These are phyloP conservation scores for Aspergillus coremiiformis DNA, from an alignment of 495 filamentous ascomycete genomes.

Conservation along the genomic window DNA sequence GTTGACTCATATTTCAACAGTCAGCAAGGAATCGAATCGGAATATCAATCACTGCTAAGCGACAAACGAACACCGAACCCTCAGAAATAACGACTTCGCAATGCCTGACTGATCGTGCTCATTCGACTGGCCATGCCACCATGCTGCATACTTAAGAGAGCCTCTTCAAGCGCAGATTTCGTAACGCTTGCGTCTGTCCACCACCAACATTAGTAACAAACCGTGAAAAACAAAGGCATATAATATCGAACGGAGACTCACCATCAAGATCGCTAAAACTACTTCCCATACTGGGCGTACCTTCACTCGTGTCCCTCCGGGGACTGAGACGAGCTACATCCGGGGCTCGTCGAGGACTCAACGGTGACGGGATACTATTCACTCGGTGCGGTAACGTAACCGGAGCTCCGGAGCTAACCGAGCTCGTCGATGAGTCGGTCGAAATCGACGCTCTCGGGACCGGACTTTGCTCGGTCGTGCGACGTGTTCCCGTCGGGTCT, in stretches of 20 bases:
- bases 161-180: slow-evolving; percentile 88
- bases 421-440: slow-evolving; percentile 56
- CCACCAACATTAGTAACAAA: slow-evolving; percentile 4
- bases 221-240: background rate
- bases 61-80: too few species aligned
- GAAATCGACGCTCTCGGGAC: slow-evolving; percentile 37
- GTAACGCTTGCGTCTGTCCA: slow-evolving; percentile 80
- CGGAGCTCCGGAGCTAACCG: slow-evolving; percentile 40
- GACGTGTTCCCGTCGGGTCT: slow-evolving; percentile 33
- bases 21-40: too few species aligned
- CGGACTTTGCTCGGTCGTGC: slow-evolving; percentile 20
- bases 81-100: slow-evolving; percentile 45
- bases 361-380: slow-evolving; percentile 18
- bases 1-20: too few species aligned
- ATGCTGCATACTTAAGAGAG: slow-evolving; percentile 85
- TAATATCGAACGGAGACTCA: slow-evolving; percentile 30
- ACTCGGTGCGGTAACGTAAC: slow-evolving; percentile 15
- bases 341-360: slow-evolving; percentile 49
- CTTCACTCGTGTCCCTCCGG: slow-evolving; percentile 66
- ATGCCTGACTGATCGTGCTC: slow-evolving; percentile 70
- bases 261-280: slow-evolving; percentile 96
- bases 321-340: slow-evolving; percentile 54
- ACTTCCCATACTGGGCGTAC: slow-evolving; percentile 92
- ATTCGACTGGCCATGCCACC: slow-evolving; percentile 78
- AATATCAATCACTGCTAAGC: too few species aligned